Evolutionary conservation across 345 rosid genomes (phyloP).

Genomic region (Pseudoturritis turrita): DNA sequence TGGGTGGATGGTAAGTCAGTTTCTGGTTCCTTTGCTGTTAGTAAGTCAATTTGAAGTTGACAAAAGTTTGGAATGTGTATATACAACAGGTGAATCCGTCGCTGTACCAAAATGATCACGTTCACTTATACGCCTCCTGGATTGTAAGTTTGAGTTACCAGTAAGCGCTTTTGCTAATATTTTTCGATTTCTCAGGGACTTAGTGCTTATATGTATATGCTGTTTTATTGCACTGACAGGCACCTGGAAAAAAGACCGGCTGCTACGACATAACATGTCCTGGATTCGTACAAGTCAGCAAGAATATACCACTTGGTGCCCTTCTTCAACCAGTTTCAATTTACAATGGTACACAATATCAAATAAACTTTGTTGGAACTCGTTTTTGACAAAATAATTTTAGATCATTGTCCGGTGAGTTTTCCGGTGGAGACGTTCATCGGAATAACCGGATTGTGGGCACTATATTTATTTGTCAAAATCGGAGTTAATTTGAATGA

Average conservation of each 20-base stretch:
- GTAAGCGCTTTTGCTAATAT: not conserved
- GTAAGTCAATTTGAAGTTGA: not conserved
- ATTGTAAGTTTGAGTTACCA: conserved; percentile 6
- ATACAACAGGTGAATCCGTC: conserved; percentile 6
- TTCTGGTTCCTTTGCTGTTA: not conserved
- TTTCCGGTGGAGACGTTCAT: too few relatives aligned
- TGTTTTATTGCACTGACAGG: not conserved
- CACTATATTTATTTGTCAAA: too few relatives aligned
- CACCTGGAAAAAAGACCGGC: not conserved
- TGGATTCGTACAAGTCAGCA: conserved; percentile 23
- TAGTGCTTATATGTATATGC: not conserved
- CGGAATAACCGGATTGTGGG: too few relatives aligned
- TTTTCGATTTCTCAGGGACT: not conserved
- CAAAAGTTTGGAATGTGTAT: not conserved
- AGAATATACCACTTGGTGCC: not conserved
- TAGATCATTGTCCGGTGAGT: too few relatives aligned
- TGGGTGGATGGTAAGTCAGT: conserved; percentile 9
- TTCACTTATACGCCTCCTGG: conserved; percentile 8
- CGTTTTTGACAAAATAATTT: too few relatives aligned
- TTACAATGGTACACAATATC: not conserved
- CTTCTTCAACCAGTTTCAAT: not conserved
- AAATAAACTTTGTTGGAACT: too few relatives aligned
- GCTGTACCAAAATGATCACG: not conserved
- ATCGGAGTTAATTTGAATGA: too few relatives aligned
- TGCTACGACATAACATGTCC: conserved; percentile 1